Conservation (phyloP, 2,329 filamentous ascomycete species). For the Neopestalotiopsis sp. region DNA sequence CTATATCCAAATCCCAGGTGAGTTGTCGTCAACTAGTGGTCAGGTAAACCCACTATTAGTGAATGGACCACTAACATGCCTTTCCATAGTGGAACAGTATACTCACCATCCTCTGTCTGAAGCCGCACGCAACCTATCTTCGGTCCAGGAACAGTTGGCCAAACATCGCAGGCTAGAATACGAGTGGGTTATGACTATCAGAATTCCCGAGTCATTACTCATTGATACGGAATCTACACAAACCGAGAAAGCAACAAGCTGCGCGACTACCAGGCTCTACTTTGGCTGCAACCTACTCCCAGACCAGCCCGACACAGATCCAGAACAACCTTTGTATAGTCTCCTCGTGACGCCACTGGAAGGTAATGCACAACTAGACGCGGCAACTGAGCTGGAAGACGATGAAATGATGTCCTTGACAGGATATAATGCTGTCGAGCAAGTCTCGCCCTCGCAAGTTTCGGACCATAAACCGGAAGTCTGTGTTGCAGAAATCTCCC, state of each 20-base stretch:
- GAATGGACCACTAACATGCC: slow-evolving; percentile 8
- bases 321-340: slow-evolving; percentile 46
- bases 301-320: slow-evolving; percentile 32
- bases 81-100: slow-evolving; percentile 29
- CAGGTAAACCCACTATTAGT: background rate
- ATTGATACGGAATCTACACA: background rate
- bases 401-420: slow-evolving; percentile 28
- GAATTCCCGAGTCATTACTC: slow-evolving; percentile 15
- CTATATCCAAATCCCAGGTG: slow-evolving; percentile 35
- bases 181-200: slow-evolving; percentile 37
- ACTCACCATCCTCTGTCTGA: slow-evolving; percentile 33
- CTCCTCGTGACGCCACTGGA: slow-evolving; percentile 43
- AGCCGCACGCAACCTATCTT: slow-evolving; percentile 33
- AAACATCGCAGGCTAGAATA: slow-evolving; percentile 38
- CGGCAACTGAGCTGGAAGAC: slow-evolving; percentile 15
- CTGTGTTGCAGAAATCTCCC: slow-evolving; percentile 23
- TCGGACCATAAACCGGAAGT: slow-evolving; percentile 19
- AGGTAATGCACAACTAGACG: slow-evolving; percentile 28
- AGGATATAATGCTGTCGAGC: slow-evolving; percentile 20
- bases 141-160: slow-evolving; percentile 34
- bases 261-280: slow-evolving; percentile 39
- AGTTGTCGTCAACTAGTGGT: slow-evolving; percentile 1
- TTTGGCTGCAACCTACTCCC: slow-evolving; percentile 61
- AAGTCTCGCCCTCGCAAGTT: slow-evolving; percentile 26
- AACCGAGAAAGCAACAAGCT: slow-evolving; percentile 8